Base-by-base conservation (phyloP, 805 yeast genomes). In the Candida khao-thaluensis region DNA sequence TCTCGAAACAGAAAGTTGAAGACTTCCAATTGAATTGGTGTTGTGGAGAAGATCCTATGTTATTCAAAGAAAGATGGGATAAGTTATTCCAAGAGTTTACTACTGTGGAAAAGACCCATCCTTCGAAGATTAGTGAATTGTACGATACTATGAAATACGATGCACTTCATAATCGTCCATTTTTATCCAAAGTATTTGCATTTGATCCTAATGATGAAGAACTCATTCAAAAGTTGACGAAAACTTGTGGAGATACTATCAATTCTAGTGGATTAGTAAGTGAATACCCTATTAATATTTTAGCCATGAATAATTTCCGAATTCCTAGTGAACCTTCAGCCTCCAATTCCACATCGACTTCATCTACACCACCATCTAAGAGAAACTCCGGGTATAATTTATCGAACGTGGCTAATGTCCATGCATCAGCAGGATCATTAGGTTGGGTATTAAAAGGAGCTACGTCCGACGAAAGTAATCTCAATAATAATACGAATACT, bases 101-200 rank as follows among this genome's bases (percentile, higher is more conserved):
- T 16, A 79, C 85, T 33, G 93, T 90, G 37, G 99, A 93, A 49
- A 93, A 93, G 62, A 96, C 93, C 2, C 98, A 93, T 62, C 99
- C 99, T 8, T 83, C 96, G 2, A 93, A 91, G 66, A 91, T 93
- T 44, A 85, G 95, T 34, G 99, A 93, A 66, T 73, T 93, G 42
- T 93, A 93, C 57, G 99, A 93, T 63, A 91, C 99, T 1, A 91
- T 93, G 96, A 93, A 93, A 62, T 93, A 86, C 59, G 99, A 93
- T 65, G 99, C 98, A 6, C 72, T 93, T 40, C 99, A 93, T 62
- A 93, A 93, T 60, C 74, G 99, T 40, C 85, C 84, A 23, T 93
- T 93, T 57, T 67, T 93, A 59, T 87, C 85, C 56, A 79, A 79
- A 48, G 82, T 91, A 4, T 93, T 93, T 57, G 73, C 82, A 33